Evolutionary conservation across 768 basidiomycete genomes (phyloP).

Genomic region (Pulveroboletus ravenelii): DNA sequence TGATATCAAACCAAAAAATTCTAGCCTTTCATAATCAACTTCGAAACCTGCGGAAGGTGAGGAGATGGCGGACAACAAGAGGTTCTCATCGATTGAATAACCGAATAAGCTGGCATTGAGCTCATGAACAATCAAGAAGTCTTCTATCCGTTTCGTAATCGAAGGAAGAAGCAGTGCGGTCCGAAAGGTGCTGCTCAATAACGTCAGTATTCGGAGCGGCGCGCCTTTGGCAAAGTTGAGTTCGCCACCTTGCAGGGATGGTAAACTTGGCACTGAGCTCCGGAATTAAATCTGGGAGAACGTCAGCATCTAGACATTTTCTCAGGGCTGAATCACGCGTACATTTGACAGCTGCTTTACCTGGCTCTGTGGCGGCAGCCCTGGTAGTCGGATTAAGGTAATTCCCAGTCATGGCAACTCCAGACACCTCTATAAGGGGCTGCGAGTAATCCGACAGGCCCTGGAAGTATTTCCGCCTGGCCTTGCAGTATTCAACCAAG

Average conservation of each 20-base stretch:
- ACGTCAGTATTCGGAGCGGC: conserved; percentile 21
- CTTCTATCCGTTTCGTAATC: conserved; percentile 66
- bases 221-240: conserved; percentile 14
- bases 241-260: conserved; percentile 62
- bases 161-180: conserved; percentile 72
- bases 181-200: conserved; percentile 51
- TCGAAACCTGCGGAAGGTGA: conserved; percentile 67
- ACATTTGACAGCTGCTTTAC: conserved; percentile 57
- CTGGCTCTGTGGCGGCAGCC: conserved; percentile 32
- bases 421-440: conserved; percentile 66
- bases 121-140: conserved; percentile 71
- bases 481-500: conserved; percentile 64
- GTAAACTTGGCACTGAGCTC: conserved; percentile 72
- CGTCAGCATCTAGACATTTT: conserved; percentile 25
- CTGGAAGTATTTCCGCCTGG: conserved; percentile 55
- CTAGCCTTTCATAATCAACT: conserved; percentile 79
- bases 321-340: conserved; percentile 25
- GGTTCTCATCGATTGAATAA: conserved; percentile 54
- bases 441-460: conserved; percentile 59
- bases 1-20: conserved; percentile 60
- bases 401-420: conserved; percentile 48
- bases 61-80: conserved; percentile 63
- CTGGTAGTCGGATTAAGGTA: conserved; percentile 53
- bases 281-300: conserved; percentile 68
- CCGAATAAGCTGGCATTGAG: conserved; percentile 67